Percentiles rank a stretch among this genome's conserved stretches.
phyloP scores from a whole-genome alignment of 2,329 filamentous ascomycete genomes.

The Trichoderma harzianum region DNA sequence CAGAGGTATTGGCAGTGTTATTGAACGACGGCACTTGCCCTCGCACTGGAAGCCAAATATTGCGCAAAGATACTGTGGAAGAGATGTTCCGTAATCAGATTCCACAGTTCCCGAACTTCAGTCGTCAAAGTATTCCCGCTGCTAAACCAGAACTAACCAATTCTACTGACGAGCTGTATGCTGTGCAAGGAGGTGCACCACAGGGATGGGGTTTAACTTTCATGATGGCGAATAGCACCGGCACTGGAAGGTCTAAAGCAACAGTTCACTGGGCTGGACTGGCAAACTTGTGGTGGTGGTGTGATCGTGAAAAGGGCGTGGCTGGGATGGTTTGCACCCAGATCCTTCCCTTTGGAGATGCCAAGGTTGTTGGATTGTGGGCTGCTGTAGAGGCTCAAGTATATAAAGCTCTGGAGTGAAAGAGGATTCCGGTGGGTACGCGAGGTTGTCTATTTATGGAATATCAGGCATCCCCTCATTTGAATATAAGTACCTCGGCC shows the following conservation, averaged over 20 bases:
- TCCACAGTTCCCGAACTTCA: not conserved
- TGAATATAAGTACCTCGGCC: not conserved
- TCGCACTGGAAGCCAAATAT: not conserved
- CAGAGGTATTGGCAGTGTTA: not conserved
- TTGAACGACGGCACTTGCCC: slow-evolving; percentile 9
- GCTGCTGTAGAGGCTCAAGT: not conserved
- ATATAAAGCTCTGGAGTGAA: not conserved
- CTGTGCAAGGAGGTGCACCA: not conserved
- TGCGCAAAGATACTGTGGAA: not conserved
- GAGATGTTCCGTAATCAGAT: slow-evolving; percentile 15
- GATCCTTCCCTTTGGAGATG: not conserved
- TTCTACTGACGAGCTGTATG: not conserved
- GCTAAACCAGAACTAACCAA: not conserved
- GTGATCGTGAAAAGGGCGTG: slow-evolving; percentile 3
- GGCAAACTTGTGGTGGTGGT: slow-evolving; percentile 8
- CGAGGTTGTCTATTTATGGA: not conserved
- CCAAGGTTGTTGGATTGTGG: not conserved
- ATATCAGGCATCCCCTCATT: too few relatives aligned
- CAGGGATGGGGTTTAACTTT: slow-evolving; percentile 11
- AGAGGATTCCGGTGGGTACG: not conserved
- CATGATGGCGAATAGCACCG: not conserved
- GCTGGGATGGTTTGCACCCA: slow-evolving; percentile 5
- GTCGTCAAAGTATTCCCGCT: not conserved
- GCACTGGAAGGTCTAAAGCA: not conserved
- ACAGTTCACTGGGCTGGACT: not conserved